phyloP scores from a whole-genome alignment of 352 stramenopile species.

The Globisporangium apiculatum region DNA sequence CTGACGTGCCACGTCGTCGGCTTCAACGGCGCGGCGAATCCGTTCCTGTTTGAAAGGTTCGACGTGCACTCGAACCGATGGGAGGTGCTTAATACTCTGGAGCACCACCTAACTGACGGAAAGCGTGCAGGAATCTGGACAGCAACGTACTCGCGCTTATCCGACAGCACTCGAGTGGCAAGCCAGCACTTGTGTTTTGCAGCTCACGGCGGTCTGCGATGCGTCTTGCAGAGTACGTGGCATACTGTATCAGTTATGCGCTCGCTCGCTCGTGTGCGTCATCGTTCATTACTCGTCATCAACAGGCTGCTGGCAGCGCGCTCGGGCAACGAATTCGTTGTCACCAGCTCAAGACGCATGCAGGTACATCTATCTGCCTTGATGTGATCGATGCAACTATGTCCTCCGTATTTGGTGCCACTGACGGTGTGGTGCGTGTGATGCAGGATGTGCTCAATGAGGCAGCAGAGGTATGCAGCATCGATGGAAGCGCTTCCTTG shows the following conservation, averaged over 20 bases:
- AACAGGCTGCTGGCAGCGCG: conserved; percentile 2
- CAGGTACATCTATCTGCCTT: conserved; percentile 1
- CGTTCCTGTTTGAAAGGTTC: conserved; percentile 31
- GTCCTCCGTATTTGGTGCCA: no score
- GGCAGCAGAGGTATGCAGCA: not conserved
- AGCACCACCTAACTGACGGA: not conserved
- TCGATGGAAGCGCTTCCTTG: no score
- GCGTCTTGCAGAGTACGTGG: conserved; percentile 20
- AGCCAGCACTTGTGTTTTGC: conserved; percentile 57
- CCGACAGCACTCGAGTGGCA: conserved; percentile 29
- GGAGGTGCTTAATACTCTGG: not conserved
- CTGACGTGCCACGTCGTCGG: conserved; percentile 23
- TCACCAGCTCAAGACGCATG: conserved; percentile 2
- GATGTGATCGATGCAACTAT: no score
- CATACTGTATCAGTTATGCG: not conserved
- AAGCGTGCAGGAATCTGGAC: conserved; percentile 33
- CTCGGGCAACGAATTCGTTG: not conserved
- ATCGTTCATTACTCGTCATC: not conserved
- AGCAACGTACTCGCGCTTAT: conserved; percentile 33
- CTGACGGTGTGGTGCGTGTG: no score
- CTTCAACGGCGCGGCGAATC: conserved; percentile 17
- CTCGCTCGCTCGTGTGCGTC: no score
- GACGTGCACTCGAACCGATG: not conserved
- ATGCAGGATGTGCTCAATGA: conserved; percentile 5
- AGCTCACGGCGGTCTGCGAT: conserved; percentile 21